These are phyloP conservation scores for Aspergillus quadrilineatus DNA, from an alignment of 2,329 filamentous ascomycete genomes.

Conservation along the genomic window DNA sequence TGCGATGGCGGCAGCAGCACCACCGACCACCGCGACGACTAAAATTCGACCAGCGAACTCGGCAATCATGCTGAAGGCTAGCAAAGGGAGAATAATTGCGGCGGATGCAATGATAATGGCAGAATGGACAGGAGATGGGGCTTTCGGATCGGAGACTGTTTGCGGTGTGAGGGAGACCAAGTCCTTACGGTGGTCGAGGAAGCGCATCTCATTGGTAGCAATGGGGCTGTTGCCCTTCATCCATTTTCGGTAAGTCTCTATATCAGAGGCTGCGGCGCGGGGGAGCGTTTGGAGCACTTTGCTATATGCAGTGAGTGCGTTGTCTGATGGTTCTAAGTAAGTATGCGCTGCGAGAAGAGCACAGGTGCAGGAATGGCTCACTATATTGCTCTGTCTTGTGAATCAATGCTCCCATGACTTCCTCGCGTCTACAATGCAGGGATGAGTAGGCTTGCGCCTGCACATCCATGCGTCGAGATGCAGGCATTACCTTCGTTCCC, in stretches of 20 bases:
- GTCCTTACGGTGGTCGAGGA: constrained; percentile 54
- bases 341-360: neutral
- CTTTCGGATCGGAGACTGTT: constrained; percentile 17
- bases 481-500: constrained; percentile 33
- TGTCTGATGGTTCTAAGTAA: constrained; percentile 30
- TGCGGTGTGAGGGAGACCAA: constrained; percentile 36
- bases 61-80: constrained; percentile 59
- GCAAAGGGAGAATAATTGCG: constrained; percentile 57
- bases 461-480: constrained; percentile 43
- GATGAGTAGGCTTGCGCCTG: constrained; percentile 54
- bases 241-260: constrained; percentile 55
- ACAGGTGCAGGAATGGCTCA: constrained; percentile 36
- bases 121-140: constrained; percentile 30
- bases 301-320: constrained; percentile 47
- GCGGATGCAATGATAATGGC: constrained; percentile 50
- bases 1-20: constrained; percentile 45
- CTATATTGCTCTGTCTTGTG: constrained; percentile 63
- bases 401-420: constrained; percentile 56
- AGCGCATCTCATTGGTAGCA: constrained; percentile 51
- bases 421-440: constrained; percentile 54
- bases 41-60: constrained; percentile 59
- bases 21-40: constrained; percentile 55
- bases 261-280: constrained; percentile 47
- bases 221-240: constrained; percentile 53
- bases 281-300: constrained; percentile 48